These are phyloP conservation scores for Bruguiera gymnorhiza DNA, from an alignment of 345 rosid species.

Conservation along the genomic window DNA sequence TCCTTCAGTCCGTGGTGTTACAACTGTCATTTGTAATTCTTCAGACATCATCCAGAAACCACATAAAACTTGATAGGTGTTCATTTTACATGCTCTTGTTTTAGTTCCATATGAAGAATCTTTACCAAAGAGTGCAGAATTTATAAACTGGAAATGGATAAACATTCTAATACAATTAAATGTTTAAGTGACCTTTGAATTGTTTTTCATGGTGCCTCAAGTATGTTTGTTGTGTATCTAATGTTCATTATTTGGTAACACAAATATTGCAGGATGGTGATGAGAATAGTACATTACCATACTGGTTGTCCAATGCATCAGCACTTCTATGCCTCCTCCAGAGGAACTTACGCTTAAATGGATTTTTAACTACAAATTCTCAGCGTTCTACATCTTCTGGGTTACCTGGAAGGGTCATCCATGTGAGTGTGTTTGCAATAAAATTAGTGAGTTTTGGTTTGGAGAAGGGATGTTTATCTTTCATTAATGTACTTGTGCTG, in stretches of 20 bases:
- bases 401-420: conserved; percentile 64
- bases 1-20: not conserved
- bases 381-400: conserved; percentile 57
- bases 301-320: conserved; percentile 93
- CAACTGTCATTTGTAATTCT: no score
- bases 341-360: conserved; percentile 76
- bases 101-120: no score
- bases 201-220: not conserved
- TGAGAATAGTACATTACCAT: conserved; percentile 67
- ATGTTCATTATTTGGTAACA: conserved; percentile 3
- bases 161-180: not conserved
- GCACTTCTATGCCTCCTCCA: conserved; percentile 95
- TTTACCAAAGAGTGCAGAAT: no score
- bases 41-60: no score
- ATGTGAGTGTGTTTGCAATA: conserved; percentile 52
- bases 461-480: no score
- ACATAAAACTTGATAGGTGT: no score
- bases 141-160: not conserved
- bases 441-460: not conserved
- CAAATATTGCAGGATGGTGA: conserved; percentile 61
- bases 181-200: not conserved
- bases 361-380: conserved; percentile 53
- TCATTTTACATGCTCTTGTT: no score
- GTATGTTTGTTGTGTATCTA: not conserved
- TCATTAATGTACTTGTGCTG: no score